Base-by-base conservation (phyloP, 106 monocot genomes). In the Triglochin maritima region DNA sequence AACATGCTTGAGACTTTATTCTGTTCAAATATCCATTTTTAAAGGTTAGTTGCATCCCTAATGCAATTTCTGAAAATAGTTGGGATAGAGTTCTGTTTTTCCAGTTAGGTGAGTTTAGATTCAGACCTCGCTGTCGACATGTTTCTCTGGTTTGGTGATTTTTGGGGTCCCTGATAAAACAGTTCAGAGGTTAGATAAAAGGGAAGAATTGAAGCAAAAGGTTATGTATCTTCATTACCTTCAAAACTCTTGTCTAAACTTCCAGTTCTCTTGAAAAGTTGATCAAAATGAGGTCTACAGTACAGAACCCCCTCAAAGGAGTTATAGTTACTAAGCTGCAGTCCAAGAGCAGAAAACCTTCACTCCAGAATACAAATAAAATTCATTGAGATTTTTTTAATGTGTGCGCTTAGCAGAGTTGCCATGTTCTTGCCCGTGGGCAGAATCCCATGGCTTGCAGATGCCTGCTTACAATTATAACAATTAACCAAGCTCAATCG, bases 221-320 rank as follows among this genome's bases (percentile, higher is more conserved):
- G 9, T 57, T 57, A 15, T 47, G 41, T 7, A 44, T 29, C 43
- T 56, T 11, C 17, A 9, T 44, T 67, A 89, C 93, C 93, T 73
- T 94, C 93, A 70, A 94, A 94, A 76, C 93, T 94, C 74, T 94
- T 94, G 72, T 94, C 81, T 29, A 94, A 71, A 63, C 94, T 94
- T 53, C 94, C 94, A 44, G 94, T 94, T 83, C 69, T 84, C 69
- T 94, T 94, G 84, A 94, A 89, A 60, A 87, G 76, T 63, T 94
- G 94, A 71, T 94, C 94, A 68, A 84, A 94, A 62, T 94, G 94
- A 74, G 94, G 94, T 62, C 89, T 86, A 79, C 94, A 94, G 76
- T 94, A 94, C 3, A 94, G 72, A 59, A 94, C 94, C 56, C 94
- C 94, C 54, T 94, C 94, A 49, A 94, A 94, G 8, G 94, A 94